These are phyloP conservation scores for Claviceps pazoutovae DNA, from an alignment of 2,329 filamentous ascomycete genomes.

Conservation along the genomic window DNA sequence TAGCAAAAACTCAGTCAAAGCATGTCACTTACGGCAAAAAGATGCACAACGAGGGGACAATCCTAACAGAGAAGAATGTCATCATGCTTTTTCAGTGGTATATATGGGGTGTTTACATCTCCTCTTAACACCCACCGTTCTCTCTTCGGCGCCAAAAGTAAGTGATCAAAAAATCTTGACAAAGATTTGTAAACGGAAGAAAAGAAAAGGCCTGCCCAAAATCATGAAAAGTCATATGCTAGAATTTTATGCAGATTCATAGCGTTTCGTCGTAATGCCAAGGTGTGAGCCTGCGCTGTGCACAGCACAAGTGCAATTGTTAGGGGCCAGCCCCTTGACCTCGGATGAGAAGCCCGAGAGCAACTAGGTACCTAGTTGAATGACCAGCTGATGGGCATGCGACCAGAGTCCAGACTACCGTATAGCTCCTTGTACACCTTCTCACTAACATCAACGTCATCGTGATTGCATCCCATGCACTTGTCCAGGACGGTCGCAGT, in stretches of 20 bases:
- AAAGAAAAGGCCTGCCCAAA: neutral
- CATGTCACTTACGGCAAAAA: no score
- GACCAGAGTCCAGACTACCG: constrained; percentile 29
- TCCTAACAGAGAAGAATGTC: no score
- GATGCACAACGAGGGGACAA: no score
- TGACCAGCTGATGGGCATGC: constrained; percentile 29
- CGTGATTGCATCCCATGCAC: constrained; percentile 51
- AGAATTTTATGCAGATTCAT: neutral
- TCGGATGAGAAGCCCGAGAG: neutral
- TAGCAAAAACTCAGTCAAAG: no score
- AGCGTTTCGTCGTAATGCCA: neutral
- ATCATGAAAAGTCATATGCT: constrained; percentile 5
- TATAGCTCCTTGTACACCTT: constrained; percentile 41
- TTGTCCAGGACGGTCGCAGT: constrained; percentile 56
- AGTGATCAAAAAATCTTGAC: neutral
- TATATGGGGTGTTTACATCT: no score
- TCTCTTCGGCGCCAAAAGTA: neutral
- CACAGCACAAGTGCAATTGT: constrained; percentile 5
- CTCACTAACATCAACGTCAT: constrained; percentile 46
- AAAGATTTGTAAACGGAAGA: neutral
- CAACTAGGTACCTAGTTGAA: constrained; percentile 23
- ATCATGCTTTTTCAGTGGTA: no score
- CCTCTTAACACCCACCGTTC: no score
- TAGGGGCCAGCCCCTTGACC: neutral
- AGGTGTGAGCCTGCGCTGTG: constrained; percentile 3